Evolutionary conservation across 2,329 filamentous ascomycete species (phyloP).

Genomic region (Dactylonectria macrodidyma): DNA sequence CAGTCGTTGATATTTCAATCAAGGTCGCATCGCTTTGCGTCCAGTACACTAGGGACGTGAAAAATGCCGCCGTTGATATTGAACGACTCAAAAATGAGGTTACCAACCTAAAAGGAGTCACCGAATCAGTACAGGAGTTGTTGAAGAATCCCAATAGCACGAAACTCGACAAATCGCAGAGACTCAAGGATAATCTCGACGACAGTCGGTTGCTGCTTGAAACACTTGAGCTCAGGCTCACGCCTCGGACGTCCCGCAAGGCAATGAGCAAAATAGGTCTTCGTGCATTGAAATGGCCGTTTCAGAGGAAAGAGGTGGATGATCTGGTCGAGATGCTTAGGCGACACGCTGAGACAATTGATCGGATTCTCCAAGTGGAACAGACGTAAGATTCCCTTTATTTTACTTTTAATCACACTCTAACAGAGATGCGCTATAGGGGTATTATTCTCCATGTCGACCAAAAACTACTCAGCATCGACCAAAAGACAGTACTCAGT

Average conservation of each 20-base stretch:
- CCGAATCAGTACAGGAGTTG: background rate
- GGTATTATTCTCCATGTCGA: conserved; percentile 1
- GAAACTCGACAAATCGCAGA: too few relatives aligned
- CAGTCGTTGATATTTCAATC: conserved; percentile 5
- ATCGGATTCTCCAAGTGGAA: conserved; percentile 14
- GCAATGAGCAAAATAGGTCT: too few relatives aligned
- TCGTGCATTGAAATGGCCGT: background rate
- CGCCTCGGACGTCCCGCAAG: background rate
- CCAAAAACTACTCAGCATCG: background rate
- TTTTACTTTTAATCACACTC: background rate
- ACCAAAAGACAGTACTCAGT: background rate
- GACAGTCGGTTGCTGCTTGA: background rate
- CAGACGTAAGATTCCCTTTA: conserved; percentile 14
- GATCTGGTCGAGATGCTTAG: background rate
- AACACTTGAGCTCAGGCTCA: conserved; percentile 3
- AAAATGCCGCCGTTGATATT: background rate
- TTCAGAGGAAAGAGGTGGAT: conserved; percentile 6
- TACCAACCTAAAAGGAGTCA: conserved; percentile 7
- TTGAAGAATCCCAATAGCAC: too few relatives aligned
- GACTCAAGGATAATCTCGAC: background rate
- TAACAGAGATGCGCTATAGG: conserved; percentile 3
- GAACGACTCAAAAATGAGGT: conserved; percentile 8
- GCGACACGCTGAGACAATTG: conserved; percentile 2
- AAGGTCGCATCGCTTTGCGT: conserved; percentile 1
- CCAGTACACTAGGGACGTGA: too few relatives aligned